Base-by-base conservation (phyloP, 768 basidiomycete species). In the Suillus occidentalis region DNA sequence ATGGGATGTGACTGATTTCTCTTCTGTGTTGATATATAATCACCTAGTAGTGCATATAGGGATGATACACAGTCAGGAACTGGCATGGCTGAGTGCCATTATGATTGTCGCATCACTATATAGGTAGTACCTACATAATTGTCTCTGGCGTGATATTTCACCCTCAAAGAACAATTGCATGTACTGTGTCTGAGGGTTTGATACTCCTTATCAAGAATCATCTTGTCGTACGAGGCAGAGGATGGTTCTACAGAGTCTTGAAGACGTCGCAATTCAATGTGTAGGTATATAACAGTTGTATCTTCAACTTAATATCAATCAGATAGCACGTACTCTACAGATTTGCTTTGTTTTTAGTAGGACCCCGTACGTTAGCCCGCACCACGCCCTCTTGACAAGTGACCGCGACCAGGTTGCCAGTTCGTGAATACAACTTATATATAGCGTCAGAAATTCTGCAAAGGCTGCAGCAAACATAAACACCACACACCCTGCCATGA, bases 351-450 rank as follows among this genome's bases (percentile, higher is more conserved):
- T 62, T 63, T 63, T 74, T 74, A 34, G 64, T 63, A 16, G 83
- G 82, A 14, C 78, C 82, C 66, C 83, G 81, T 67, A 82, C 77
- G 68, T 84, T 79, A 37, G 86, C 87, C 49, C 91, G 84, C 49
- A 91, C 80, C 9, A 92, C 89, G 7, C 92, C 92, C 79, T 94
- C 92, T 72, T 94, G 92, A 31, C 89, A 86, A 36, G 85, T 87
- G 14, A 91, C 85, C n/a, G 91, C 92, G 31, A 93, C 82, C 14
- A 94, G 77, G 7, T 72, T 83, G 9, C 92, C 91, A 31, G 76
- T 73, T 34, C 81, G 85, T n/a, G 87, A 87, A 72, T 89, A 94
- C 71, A 94, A 76, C 90, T 93, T 45, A 12, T 65, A 12, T 65
- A 63, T 56, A 56, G 49, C 18, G 25, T 61, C 53, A 43, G 63